Base-by-base conservation (phyloP, 352 stramenopile genomes). In the Globisporangium mamillatum region DNA sequence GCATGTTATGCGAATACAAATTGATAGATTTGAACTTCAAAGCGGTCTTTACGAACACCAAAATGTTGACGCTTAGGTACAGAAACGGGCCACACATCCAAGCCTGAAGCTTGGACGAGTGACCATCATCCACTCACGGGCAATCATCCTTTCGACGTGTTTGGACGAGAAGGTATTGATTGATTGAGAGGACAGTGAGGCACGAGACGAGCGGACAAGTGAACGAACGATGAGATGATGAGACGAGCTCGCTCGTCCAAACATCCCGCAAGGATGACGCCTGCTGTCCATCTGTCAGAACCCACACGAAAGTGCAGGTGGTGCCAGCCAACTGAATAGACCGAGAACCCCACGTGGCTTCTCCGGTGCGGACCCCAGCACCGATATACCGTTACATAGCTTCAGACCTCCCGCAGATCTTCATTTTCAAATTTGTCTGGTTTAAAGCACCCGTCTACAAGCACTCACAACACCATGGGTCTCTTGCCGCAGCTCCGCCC, bases 401-500 rank as follows among this genome's bases (percentile, higher is more conserved):
- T 48, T 48, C 41, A 48, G 41, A 48, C 14, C 16, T n/a, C 16
- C 1, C 41, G 4, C 14, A 48, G 5, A 60, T 25, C 27, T 27
- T 27, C 54, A 60, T 60, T 60, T 34, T 27, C 54, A 60, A 60
- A 60, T 20, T 44, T 24, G 5, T 20, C 27, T 7, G 18, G 27
- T 25, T 32, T 10, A 29, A 36, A 59, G 25, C 25, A 38, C 53
- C 16, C 14, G 14, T 3, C 7, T 27, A 59, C 53, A 59, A 8
- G 14, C 10, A 12, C 1, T 10, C 14, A 16, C 25, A 34, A 38
- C 25, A 24, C 27, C 6, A 60, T 60, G 54, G 54, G 54, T 18
- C 54, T 60, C 54, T 18, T 60, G 2, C 54, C 54, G 18, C 54
- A 60, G 54, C 54, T 60, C 54, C 54, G 54, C 27, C 54, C 27